Evolutionary conservation across 441 rosid species (phyloP), one percentile per base, ranked within the genome.

Genomic region (Gossypium aridum): DNA sequence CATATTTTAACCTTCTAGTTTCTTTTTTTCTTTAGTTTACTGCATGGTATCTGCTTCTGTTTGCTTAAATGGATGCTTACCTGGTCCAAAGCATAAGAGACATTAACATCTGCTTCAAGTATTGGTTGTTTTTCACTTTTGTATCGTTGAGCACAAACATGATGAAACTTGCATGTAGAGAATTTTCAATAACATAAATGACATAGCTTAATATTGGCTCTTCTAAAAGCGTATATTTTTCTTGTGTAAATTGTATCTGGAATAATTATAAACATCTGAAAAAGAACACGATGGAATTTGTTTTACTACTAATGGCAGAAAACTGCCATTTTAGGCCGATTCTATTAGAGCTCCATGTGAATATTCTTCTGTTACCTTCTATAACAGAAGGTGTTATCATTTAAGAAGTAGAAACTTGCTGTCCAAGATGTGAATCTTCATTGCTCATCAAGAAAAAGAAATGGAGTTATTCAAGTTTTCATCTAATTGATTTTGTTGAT

Each of bases 11-110:
- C 51, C 51, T 45, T 60, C 51, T 54, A 53, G 16, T 51, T 70
- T 80, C 55, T 55, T 69, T 78, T 79, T 57, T 9, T 28, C 12
- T 23, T 51, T 19, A 3, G 72, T 68, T 51, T 51, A 26, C 45
- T 26, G 2, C 16, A 9, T 51, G 61, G 8, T 69, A 26, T 26
- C 37, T 16, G 61, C 61, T 51, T 51, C 61, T 51, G 19, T 55
- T 55, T 59, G 51, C 47, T 70, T 70, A 14, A 70, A 70, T 31
- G 51, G 51, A 55, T 7, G 3, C 37, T 17, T 55, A 31, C 49
- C 64, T 70, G 31, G 51, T 19, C 51, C 23, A 70, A 55, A 70
- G 49, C 68, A 54, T 55, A 17, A 70, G 63, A 55, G 31, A 55
- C 34, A 19, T 54, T 28, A 34, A 68, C 23, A 16, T 51, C 7